These are phyloP conservation scores for Immersiporthe knoxdaviesiana DNA, from an alignment of 2,329 filamentous ascomycete genomes.

Conservation along the genomic window DNA sequence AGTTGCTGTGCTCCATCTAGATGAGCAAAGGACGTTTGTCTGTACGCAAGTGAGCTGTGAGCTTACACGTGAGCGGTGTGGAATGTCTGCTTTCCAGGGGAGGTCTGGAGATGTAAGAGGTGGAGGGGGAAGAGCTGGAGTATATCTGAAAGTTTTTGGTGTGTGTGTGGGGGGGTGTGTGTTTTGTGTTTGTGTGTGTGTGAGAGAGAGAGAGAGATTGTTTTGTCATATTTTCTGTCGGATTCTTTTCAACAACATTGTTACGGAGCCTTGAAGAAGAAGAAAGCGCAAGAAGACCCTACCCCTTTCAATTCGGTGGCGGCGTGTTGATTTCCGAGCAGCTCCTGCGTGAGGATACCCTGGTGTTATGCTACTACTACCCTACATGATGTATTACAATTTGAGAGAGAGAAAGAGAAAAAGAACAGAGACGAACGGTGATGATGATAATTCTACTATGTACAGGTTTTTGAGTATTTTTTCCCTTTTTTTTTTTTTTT, in stretches of 20 bases:
- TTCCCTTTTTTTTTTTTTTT: not conserved
- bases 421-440: not conserved
- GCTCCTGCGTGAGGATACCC: slow-evolving; percentile 16
- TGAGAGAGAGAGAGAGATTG: not conserved
- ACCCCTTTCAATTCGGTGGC: not conserved
- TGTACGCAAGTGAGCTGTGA: slow-evolving; percentile 20
- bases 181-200: not conserved
- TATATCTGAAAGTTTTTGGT: too few species aligned
- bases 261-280: slow-evolving; percentile 4
- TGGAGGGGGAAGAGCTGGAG: not conserved
- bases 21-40: slow-evolving; percentile 10
- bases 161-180: too few species aligned
- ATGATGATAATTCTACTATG: not conserved
- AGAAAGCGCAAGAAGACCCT: not conserved
- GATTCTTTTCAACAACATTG: slow-evolving; percentile 11
- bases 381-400: slow-evolving; percentile 11
- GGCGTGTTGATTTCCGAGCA: slow-evolving; percentile 12
- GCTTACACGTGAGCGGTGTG: slow-evolving; percentile 2
- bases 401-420: slow-evolving; percentile 1
- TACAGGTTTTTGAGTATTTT: not conserved
- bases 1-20: slow-evolving; percentile 13
- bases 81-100: slow-evolving; percentile 7
- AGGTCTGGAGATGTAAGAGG: slow-evolving; percentile 11
- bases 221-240: slow-evolving; percentile 13
- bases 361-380: slow-evolving; percentile 8